Evolutionary conservation across 495 filamentous ascomycete species (phyloP), one percentile per base, ranked within the genome.

Genomic region (Pseudevernia furfuracea): DNA sequence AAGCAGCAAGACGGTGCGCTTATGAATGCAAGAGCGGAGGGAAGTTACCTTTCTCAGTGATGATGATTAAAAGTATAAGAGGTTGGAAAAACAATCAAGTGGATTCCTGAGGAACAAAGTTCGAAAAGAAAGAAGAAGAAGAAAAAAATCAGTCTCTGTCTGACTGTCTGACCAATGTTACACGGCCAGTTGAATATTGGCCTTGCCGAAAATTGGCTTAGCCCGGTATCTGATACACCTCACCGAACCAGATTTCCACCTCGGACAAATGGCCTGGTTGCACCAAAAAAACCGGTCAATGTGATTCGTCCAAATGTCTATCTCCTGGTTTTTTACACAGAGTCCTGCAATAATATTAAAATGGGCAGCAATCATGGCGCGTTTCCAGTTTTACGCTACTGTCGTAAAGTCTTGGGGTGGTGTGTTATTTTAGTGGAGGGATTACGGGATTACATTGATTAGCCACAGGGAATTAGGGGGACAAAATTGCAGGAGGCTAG

Each of bases 11-110:
- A 14, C 4, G 28, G 46, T 28, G 23, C 23, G 46, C 46, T 23
- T 52, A 59, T 32, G 15, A 59, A 59, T 59, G 57, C 57, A 59
- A 38, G 57, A 28, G n/a, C 57, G 36, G 57, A 41, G 30, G 38
- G 17, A 25, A 36, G 4, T 38, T 59, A 59, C 57, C 57, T 59
- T 36, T 38, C 56, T 58, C n/a, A 12, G 30, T 39, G 34, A 36
- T 58, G 6, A 58, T 14, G 34, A 36, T 4, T 4, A 8, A 36
- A 8, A 36, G 34, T 39, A 10, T 1, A 38, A 38, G 19, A 37
- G 19, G 17, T 25, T 36, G 37, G 57, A 17, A 23, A 25, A 49
- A 8, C 10, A 3, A 25, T 7, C 9, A 12, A 49, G 7, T 49
- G 5, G 43, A 46, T 9, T 49, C 21, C n/a, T n/a, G n/a, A n/a